Evolutionary conservation across 768 basidiomycete genomes (phyloP), one percentile per base, ranked within the genome.

Genomic region (Phlebiopsis gigantea): DNA sequence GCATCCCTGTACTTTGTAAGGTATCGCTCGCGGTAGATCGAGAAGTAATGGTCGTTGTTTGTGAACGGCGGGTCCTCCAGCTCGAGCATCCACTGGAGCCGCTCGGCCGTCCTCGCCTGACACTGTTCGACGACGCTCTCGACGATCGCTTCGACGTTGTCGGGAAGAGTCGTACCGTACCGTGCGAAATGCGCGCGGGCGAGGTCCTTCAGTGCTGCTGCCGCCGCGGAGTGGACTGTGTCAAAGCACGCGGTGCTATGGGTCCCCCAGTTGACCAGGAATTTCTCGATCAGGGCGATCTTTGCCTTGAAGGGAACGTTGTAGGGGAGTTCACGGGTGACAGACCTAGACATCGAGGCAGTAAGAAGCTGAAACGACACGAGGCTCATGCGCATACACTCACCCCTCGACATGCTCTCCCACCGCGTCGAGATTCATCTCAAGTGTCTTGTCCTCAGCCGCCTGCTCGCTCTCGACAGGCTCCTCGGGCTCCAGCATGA

Each of bases 321-420:
- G 9, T 78, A 81, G 0, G 85, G 86, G 0, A 88, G 74, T 62
- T 88, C 85, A 2, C 87, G 79, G 1, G 85, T 83, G 2, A 83
- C 75, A 1, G 86, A 79, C 14, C 88, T 89, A 54, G 7, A 41
- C 15, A 19, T 41, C 2, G 15, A 24, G 39, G 39, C 26, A 29
- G 47, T 28, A 12, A n/a, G n/a, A n/a, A n/a, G 10, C 5, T 44
- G 10, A 19, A 17, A 47, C n/a, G 22, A n/a, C n/a, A n/a, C n/a
- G n/a, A n/a, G n/a, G n/a, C n/a, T n/a, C n/a, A n/a, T n/a, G n/a
- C n/a, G 28, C n/a, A n/a, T 53, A 4, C 6, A 66, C 77, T 24
- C 63, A 84, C 84, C 67, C 60, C 34, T 75, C 62, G 0, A 79
- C 80, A 6, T 67, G 65, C 12, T 67, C 54, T 22, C 78, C 54